Percentiles rank a stretch among this genome's conserved stretches.
Evolutionary conservation across 805 yeast species (phyloP).

Genomic region (Candida wancherniae): DNA sequence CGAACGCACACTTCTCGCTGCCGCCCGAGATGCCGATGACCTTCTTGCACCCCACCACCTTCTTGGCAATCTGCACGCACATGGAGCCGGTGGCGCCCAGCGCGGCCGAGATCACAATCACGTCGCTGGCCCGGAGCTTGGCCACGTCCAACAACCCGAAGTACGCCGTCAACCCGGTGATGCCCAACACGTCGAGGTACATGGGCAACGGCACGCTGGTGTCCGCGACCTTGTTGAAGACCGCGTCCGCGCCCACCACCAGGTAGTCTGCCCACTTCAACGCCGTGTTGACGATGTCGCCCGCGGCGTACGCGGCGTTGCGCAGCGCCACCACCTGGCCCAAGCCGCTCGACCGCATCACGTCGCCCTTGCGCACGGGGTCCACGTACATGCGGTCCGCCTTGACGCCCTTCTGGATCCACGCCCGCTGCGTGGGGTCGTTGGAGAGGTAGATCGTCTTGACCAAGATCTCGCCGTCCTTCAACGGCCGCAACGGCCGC

Average conservation of each 20-base stretch:
- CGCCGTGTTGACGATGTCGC: constrained; percentile 37
- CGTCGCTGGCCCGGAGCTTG: constrained; percentile 39
- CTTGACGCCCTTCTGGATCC: constrained; percentile 32
- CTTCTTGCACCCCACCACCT: constrained; percentile 45
- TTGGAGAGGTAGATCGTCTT: constrained; percentile 45
- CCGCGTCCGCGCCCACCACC: constrained; percentile 22
- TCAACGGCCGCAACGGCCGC: constrained; percentile 11
- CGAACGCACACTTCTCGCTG: constrained; percentile 47
- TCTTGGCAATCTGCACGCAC: constrained; percentile 52
- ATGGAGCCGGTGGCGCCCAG: constrained; percentile 67
- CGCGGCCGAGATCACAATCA: constrained; percentile 57
- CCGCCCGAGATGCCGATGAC: constrained; percentile 63
- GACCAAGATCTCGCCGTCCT: constrained; percentile 39
- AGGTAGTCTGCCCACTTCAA: constrained; percentile 46
- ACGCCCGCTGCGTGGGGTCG: constrained; percentile 58
- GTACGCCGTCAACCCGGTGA: constrained; percentile 60
- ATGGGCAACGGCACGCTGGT: constrained; percentile 33
- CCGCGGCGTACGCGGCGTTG: constrained; percentile 32
- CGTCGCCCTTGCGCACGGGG: constrained; percentile 31
- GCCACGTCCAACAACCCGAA: constrained; percentile 48
- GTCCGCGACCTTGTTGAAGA: constrained; percentile 26
- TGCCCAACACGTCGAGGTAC: constrained; percentile 47
- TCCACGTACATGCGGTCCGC: constrained; percentile 5
- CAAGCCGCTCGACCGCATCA: constrained; percentile 43
- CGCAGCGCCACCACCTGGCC: constrained; percentile 46